Base-by-base conservation (phyloP, 169 alveolate genomes). In the Amoebophrya sp. region DNA sequence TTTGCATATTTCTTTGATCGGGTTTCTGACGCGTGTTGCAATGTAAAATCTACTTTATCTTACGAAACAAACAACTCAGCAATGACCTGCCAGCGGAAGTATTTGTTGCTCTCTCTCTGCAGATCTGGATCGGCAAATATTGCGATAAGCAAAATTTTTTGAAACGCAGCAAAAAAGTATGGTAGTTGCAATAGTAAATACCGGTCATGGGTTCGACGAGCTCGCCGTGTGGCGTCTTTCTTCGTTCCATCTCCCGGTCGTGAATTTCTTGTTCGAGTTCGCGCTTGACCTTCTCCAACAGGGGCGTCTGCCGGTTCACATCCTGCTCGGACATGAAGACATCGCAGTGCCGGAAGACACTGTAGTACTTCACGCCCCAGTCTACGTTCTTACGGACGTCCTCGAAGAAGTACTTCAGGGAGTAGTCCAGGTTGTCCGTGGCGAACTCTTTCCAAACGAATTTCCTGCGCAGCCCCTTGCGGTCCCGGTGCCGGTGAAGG, bases 341-440 rank as follows among this genome's bases (percentile, higher is more conserved):
- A 25, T 66, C 83, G 83, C 29, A n/a, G 35, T 66, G 83, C 10
- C 83, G 83, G 83, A 7, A 66, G 83, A 18, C 29, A 2, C 32
- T 12, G 83, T 12, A 66, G 83, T 66, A 66, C 35, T 66, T 66
- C 83, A 25, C 35, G 35, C 83, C 29, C 83, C 83, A 66, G 83
- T 66, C 83, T 25, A 66, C 83, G 83, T 66, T 66, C 18, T 66
- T 66, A 2, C 83, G 83, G 83, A 18, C 1, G 83, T 66, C 83
- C 32, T 66, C 83, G 83, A 66, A 25, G 83, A 66, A 66, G 83
- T 66, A 66, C 35, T 66, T 66, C 32, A 66, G 83, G 32, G 83
- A 66, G 83, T 66, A 66, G 83, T 66, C 83, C 32, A 66, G 83
- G 35, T 66, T 66, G 39, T 66, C 83, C 29, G 83, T 66, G 39